A percentile compares a stretch with the other conserved stretches of the same genome.
Conservation (phyloP, 2,329 filamentous ascomycete species). For the Ascocoryne sarcoides region DNA sequence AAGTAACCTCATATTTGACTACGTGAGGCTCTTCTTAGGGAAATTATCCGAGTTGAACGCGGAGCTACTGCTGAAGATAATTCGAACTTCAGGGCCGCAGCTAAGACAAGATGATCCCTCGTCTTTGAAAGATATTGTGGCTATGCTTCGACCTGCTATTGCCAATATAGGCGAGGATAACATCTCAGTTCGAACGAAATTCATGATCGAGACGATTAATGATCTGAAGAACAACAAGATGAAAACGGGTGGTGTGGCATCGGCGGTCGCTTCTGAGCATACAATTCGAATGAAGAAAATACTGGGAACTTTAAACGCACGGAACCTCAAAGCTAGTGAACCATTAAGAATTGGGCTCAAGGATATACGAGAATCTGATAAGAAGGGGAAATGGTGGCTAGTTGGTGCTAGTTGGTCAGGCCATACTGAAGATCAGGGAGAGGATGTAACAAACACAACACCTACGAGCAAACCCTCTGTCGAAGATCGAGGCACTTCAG, state of each 20-base stretch:
- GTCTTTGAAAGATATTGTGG: slow-evolving; percentile 79
- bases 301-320: slow-evolving; percentile 65
- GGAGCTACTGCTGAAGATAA: slow-evolving; percentile 76
- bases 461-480: slow-evolving; percentile 11
- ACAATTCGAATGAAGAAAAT: slow-evolving; percentile 83
- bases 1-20: slow-evolving; percentile 80
- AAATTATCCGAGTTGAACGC: slow-evolving; percentile 78
- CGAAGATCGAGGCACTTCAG: slow-evolving; percentile 22
- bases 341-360: slow-evolving; percentile 72
- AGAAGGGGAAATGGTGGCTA: slow-evolving; percentile 96
- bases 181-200: slow-evolving; percentile 80
- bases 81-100: slow-evolving; percentile 73
- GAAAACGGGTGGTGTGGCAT: slow-evolving; percentile 64
- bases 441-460: slow-evolving; percentile 29
- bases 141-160: slow-evolving; percentile 66
- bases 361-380: slow-evolving; percentile 77
- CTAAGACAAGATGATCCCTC: slow-evolving; percentile 83
- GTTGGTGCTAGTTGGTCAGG: slow-evolving; percentile 86
- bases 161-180: slow-evolving; percentile 57
- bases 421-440: slow-evolving; percentile 16
- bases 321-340: slow-evolving; percentile 63
- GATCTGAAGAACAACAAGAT: slow-evolving; percentile 91
- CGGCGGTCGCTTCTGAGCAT: slow-evolving; percentile 68
- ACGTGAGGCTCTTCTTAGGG: slow-evolving; percentile 67
- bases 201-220: slow-evolving; percentile 95